Base-by-base conservation (phyloP, 768 basidiomycete species). In the Pulveroboletus sp. region DNA sequence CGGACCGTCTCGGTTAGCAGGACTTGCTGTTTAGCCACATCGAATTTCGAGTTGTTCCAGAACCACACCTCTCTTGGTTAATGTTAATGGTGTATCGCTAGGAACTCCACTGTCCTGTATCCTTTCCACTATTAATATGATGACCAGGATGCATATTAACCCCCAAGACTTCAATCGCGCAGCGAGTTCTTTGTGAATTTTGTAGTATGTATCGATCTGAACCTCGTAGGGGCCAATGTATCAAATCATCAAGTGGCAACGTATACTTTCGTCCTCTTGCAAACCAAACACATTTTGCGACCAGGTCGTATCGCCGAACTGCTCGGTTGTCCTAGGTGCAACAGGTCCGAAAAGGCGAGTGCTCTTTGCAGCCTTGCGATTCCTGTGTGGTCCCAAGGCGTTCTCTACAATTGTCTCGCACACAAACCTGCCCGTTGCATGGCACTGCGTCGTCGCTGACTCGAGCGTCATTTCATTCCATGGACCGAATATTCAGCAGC, bases 311-410 rank as follows among this genome's bases (percentile, higher is more conserved):
- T 91, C 43, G 87, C 88, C 0, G 84, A 83, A 56, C 73, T 90
- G 9, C 72, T 87, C 35, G 87, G 87, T 17, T 81, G 82, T 78
- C 89, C 88, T 1, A 90, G 65, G 80, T 87, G 4, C 75, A 85
- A 31, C 84, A 84, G 56, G 87, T 90, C 16, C 88, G 88, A 9
- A 84, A 87, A 78, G 87, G 87, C 84, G 51, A 45, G 55, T 47
- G 11, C 23, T 9, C 44, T 65, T 4, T n/a, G n/a, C 4, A 14
- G 41, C 33, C 6, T 35, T 16, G 29, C 12, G 9, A 27, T 42
- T 34, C 2, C n/a, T 14, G 7, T 33, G 20, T 4, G 29, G 12
- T 43, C 11, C 21, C 4, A 19, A 89, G 89, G 87, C n/a, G 76
- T 90, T n/a, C n/a, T n/a, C n/a, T n/a, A n/a, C 37, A 89, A 87